Evolutionary conservation across 192 early-diverging fungal genomes (phyloP).

Genomic region (Backusella liffmaniae): DNA sequence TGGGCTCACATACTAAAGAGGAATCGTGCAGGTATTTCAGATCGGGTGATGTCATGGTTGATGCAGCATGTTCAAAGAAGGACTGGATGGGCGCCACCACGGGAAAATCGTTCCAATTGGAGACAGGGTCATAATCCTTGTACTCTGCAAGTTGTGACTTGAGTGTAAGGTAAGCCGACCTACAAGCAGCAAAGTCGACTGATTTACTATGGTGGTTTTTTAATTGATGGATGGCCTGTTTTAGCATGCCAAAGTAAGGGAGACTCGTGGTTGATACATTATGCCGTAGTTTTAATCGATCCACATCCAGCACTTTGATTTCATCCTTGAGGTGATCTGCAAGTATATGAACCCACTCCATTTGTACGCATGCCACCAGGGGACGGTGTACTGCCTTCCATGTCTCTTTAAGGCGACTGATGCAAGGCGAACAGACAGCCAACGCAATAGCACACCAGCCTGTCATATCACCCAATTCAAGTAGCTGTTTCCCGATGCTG

Average conservation of each 20-base stretch:
- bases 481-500: constrained; percentile 52
- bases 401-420: constrained; percentile 66
- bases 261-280: constrained; percentile 25
- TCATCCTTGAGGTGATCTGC: constrained; percentile 40
- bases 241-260: constrained; percentile 65
- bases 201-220: constrained; percentile 25
- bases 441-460: constrained; percentile 66
- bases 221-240: constrained; percentile 46
- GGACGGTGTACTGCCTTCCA: constrained; percentile 59
- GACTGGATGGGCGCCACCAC: constrained; percentile 25
- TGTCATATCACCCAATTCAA: constrained; percentile 58
- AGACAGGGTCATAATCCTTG: neutral
- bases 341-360: constrained; percentile 61
- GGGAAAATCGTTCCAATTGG: neutral
- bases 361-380: constrained; percentile 44
- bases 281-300: neutral
- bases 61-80: constrained; percentile 19
- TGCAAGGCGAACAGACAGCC: constrained; percentile 61
- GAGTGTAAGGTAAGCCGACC: constrained; percentile 38
- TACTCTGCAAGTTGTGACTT: constrained; percentile 3
- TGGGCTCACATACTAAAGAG: constrained; percentile 30
- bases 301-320: constrained; percentile 4
- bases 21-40: constrained; percentile 27
- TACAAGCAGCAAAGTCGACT: constrained; percentile 39
- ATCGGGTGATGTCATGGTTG: constrained; percentile 18